These are phyloP conservation scores for Phytophthora hibernalis DNA, from an alignment of 352 stramenopile species.

Conservation along the genomic window DNA sequence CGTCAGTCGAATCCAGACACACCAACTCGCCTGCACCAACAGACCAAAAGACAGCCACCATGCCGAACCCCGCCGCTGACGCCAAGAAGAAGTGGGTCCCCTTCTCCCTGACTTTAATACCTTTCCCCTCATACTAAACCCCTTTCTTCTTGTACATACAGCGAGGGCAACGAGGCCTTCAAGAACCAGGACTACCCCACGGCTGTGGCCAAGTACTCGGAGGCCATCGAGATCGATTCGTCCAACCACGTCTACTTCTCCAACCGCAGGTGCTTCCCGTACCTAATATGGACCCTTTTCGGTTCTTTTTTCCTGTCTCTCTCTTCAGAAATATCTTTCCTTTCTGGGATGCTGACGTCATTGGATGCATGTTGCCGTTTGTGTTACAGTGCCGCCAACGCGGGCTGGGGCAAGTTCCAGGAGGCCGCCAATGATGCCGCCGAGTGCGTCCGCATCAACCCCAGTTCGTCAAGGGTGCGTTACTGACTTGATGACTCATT, in stretches of 20 bases:
- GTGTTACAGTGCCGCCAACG: conserved; percentile 67
- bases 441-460: conserved; percentile 92
- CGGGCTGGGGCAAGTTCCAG: conserved; percentile 67
- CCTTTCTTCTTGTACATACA: conserved; percentile 19
- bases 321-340: conserved; percentile 1
- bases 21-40: conserved; percentile 12
- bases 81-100: conserved; percentile 81
- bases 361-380: background rate
- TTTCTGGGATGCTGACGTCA: conserved; percentile 10
- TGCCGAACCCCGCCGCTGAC: conserved; percentile 79
- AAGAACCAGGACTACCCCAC: conserved; percentile 90
- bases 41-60: conserved; percentile 29
- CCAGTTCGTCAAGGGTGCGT: conserved; percentile 92
- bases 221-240: conserved; percentile 90
- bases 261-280: conserved; percentile 82
- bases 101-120: background rate
- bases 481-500: conserved; percentile 12
- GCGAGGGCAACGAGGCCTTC: conserved; percentile 96
- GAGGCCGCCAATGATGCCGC: conserved; percentile 90
- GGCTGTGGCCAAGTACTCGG: conserved; percentile 94
- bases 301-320: background rate
- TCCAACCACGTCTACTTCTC: conserved; percentile 95
- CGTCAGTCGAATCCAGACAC: conserved; percentile 4
- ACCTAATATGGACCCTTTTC: background rate
- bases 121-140: background rate